Evolutionary conservation across 805 yeast species (phyloP), one percentile per base, ranked within the genome.

Genomic region (Starmerella potacharoeniae): DNA sequence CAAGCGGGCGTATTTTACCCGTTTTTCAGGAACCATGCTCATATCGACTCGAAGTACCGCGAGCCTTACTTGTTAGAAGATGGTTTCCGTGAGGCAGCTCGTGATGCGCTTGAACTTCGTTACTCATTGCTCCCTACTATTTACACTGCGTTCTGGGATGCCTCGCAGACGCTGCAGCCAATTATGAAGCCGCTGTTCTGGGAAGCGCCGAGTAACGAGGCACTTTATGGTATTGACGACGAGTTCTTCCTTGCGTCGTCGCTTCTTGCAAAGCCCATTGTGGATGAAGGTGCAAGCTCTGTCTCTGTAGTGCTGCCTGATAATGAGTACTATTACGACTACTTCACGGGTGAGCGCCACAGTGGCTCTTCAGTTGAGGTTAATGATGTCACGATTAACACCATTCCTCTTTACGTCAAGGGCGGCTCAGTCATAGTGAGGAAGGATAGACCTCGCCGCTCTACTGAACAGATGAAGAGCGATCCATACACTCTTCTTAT

Each of bases 1-100:
- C 98, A 93, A 68, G 77, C 95, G 2, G 98, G 97, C 56, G 79
- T 86, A 33, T 91, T 95, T 84, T 90, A 91, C 69, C 98, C 98
- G 37, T 93, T 93, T 65, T 91, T 93, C 73, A 76, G 98, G 64
- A 97, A 84, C 0, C 99, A 93, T 71, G 97, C 97, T 0, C 97
- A 93, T 71, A 85, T 91, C 52, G 98, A 93, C 68, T 76, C 96
- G 0, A 76, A 84, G 64, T 81, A 97, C 70, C 79, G 96, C 59
- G 98, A 93, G 68, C 98, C 98, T 1, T 91, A 88, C 83, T 68
- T 91, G 47, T 75, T 84, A 1, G 49, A 40, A 5, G 52, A 16
- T 13, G 47, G 31, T 2, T 51, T 37, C 47, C 52, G 42, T 8
- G 41, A 40, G 16, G 52, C 52, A 2, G 48, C 52, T 6, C 49